Percentiles rank a stretch among this genome's conserved stretches.
These are phyloP conservation scores for Millerozyma acaciae DNA, from an alignment of 805 yeast genomes.

Conservation along the genomic window DNA sequence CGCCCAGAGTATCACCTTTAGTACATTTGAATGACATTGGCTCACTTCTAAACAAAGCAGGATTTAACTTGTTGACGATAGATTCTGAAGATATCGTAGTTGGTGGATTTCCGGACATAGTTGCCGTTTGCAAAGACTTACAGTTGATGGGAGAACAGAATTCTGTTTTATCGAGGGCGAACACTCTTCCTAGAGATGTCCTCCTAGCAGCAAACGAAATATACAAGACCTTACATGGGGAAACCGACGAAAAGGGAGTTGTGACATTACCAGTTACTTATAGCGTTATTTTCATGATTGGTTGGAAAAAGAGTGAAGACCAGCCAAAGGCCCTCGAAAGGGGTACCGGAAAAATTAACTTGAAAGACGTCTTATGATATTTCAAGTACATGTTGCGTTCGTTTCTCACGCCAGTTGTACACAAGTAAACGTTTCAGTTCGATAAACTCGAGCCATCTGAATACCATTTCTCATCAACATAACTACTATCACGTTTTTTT, in stretches of 20 bases:
- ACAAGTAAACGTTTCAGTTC: no score
- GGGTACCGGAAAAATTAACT: constrained; percentile 65
- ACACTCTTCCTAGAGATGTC: constrained; percentile 49
- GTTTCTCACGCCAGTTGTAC: no score
- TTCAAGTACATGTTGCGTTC: no score
- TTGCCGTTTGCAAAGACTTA: constrained; percentile 64
- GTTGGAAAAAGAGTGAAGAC: constrained; percentile 72
- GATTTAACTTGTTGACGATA: constrained; percentile 74
- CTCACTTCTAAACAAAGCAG: constrained; percentile 64
- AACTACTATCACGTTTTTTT: no score
- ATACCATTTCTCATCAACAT: constrained; percentile 1
- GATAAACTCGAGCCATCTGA: constrained; percentile 1
- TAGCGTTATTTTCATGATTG: constrained; percentile 77
- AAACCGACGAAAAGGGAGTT: constrained; percentile 42
- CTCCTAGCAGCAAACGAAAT: constrained; percentile 75
- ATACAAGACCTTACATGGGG: constrained; percentile 68
- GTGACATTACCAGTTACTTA: constrained; percentile 73
- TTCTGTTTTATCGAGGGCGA: constrained; percentile 51
- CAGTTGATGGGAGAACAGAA: constrained; percentile 85
- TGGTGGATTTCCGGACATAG: constrained; percentile 66
- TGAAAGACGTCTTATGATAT: constrained; percentile 56
- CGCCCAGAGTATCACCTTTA: constrained; percentile 79
- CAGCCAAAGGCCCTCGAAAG: constrained; percentile 73
- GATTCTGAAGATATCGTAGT: constrained; percentile 83
- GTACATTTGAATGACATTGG: constrained; percentile 79